Percentiles rank a stretch among this genome's conserved stretches.
phyloP scores from a whole-genome alignment of 108 stramenopile species.

The Nitzschia inconspicua region DNA sequence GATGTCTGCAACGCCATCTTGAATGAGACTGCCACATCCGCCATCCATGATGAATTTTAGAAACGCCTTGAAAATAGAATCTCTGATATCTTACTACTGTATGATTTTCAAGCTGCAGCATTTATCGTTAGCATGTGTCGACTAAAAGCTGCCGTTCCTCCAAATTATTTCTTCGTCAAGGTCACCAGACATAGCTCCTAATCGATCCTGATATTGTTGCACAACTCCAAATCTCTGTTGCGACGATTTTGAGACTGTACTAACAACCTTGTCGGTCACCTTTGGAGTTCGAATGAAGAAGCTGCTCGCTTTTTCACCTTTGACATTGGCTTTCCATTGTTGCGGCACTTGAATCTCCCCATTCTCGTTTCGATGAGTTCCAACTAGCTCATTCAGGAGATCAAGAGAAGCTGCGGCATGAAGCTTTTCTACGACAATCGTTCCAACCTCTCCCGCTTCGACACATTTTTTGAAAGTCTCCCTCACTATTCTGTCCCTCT shows the following conservation, averaged over 20 bases:
- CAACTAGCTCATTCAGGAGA: conserved; percentile 28
- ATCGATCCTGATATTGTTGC: conserved; percentile 11
- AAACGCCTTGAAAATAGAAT: too few species aligned
- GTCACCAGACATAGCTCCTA: not conserved
- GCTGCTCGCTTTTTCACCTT: conserved; percentile 7
- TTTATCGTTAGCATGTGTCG: too few species aligned
- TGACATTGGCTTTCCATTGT: not conserved
- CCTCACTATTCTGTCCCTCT: conserved; percentile 31
- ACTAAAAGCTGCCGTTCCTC: too few species aligned
- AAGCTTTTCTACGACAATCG: conserved; percentile 57
- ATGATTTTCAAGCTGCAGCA: too few species aligned
- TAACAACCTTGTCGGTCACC: not conserved
- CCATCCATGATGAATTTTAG: conserved; percentile 14
- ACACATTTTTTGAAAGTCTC: conserved; percentile 40
- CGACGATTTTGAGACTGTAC: conserved; percentile 1
- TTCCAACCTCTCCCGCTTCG: conserved; percentile 48
- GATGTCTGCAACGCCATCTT: conserved; percentile 2
- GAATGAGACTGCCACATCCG: not conserved
- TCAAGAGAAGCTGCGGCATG: conserved; percentile 30
- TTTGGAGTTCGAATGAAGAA: not conserved
- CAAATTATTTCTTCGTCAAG: not conserved
- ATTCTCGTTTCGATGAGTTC: not conserved
- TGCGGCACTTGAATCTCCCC: not conserved
- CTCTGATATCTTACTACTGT: too few species aligned
- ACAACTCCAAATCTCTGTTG: conserved; percentile 11